Base-by-base conservation (phyloP, 495 filamentous ascomycete species). In the Lichenothelia convexa region DNA sequence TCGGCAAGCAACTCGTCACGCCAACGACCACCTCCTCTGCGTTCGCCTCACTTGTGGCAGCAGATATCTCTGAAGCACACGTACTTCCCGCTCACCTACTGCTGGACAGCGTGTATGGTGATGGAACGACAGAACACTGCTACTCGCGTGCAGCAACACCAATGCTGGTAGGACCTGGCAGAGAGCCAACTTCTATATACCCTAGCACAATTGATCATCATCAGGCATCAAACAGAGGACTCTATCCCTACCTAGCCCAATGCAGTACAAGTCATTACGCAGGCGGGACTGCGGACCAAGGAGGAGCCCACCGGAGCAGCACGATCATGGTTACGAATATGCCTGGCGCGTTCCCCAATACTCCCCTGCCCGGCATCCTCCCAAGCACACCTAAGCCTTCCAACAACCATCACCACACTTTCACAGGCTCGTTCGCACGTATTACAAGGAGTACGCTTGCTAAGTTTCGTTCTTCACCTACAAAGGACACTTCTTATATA, bases 51-150 rank as follows among this genome's bases (percentile, higher is more conserved):
- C 64, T 94, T 18, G 65, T 65, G 27, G 68, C 75, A 3, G 71
- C 78, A 12, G 89, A 95, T 53, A 57, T 75, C 2, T 86, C 83
- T 2, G 89, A 97, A 55, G 80, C 80, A 15, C 68, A 78, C 37
- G 58, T 97, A n/a, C 69, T 80, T 42, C 62, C 80, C 2, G 83
- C 85, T 5, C 62, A 73, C 1, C 56, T 65, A 9, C 94, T 91
- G 53, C 66, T 93, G 35, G 86, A 93, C 39, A 73, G 62, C 11
- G 68, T 86, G 15, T 92, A 81, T 42, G 65, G 66, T 20, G 80
- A 87, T 44, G 57, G 62, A n/a, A 52, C 58, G 24, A 60, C 55
- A 33, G 61, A 73, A 32, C 66, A 67, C 30, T 65, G 70, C 40
- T 62, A 65, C 36, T 71, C 63, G 37, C 67, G 82, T 55, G 80